phyloP scores from a whole-genome alignment of 2,329 filamentous ascomycete species.

The Phaeoacremonium minimum region DNA sequence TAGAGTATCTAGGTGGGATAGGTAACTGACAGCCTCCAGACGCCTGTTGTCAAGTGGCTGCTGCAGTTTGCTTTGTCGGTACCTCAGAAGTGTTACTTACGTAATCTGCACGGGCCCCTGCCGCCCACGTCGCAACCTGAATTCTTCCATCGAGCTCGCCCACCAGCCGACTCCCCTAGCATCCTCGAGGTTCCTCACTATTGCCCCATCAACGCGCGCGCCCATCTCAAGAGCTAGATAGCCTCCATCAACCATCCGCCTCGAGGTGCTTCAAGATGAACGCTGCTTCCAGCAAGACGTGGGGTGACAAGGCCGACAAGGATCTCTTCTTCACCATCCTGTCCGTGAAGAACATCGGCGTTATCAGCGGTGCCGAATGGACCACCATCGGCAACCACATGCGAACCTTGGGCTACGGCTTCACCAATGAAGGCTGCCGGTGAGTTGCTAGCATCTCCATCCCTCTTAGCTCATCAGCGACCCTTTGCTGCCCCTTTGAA shows the following conservation, averaged over 20 bases:
- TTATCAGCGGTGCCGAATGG: conserved; percentile 61
- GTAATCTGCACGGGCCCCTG: no score
- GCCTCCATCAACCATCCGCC: no score
- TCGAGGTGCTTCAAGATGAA: conserved; percentile 6
- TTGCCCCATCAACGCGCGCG: neutral
- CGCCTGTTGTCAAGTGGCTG: no score
- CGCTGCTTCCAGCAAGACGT: conserved; percentile 8
- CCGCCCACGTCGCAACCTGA: no score
- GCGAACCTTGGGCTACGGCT: conserved; percentile 55
- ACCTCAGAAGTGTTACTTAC: no score
- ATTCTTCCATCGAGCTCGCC: conserved; percentile 10
- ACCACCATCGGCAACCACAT: conserved; percentile 57
- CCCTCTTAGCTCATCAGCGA: no score
- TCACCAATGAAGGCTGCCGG: conserved; percentile 62
- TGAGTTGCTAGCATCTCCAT: conserved; percentile 32
- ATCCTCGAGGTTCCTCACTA: neutral
- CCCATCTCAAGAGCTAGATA: neutral
- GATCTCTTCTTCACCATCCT: conserved; percentile 61
- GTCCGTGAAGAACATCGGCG: conserved; percentile 58
- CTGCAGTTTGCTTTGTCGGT: no score
- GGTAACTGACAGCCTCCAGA: no score
- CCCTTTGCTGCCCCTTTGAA: no score
- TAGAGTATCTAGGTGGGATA: no score
- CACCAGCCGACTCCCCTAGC: conserved; percentile 6
- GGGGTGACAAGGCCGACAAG: conserved; percentile 44